A percentile compares a stretch with the other conserved stretches of the same genome.
Evolutionary conservation across 1,284 basidiomycete species (phyloP).

Genomic region (Nidula niveotomentosa): DNA sequence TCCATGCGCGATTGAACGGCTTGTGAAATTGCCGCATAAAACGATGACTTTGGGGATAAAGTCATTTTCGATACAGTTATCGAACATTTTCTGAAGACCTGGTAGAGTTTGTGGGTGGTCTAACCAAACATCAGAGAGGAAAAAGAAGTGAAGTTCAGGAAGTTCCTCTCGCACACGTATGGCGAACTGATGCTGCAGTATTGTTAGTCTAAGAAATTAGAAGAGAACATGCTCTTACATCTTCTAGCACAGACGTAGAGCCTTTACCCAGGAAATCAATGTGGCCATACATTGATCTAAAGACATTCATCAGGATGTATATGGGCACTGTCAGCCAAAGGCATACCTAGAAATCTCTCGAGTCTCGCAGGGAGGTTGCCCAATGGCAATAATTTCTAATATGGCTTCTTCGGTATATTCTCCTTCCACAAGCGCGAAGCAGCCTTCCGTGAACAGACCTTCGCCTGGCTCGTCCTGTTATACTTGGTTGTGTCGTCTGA

Average conservation of each 20-base stretch:
- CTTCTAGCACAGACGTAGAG: constrained; percentile 89
- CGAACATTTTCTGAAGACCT: constrained; percentile 84
- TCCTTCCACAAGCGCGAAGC: constrained; percentile 93
- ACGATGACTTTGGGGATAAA: constrained; percentile 88
- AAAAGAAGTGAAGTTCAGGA: constrained; percentile 85
- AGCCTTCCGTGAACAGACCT: constrained; percentile 96
- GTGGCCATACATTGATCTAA: constrained; percentile 87
- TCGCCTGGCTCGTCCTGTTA: constrained; percentile 87
- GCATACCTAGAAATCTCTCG: constrained; percentile 76
- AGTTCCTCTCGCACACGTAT: constrained; percentile 65
- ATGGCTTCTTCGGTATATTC: constrained; percentile 94
- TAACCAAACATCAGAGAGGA: constrained; percentile 95
- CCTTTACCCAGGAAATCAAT: constrained; percentile 95
- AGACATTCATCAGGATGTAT: background rate
- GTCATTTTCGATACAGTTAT: constrained; percentile 88
- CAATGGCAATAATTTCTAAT: constrained; percentile 89
- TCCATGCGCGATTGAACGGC: constrained; percentile 76
- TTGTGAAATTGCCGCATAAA: constrained; percentile 95
- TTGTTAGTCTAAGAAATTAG: background rate
- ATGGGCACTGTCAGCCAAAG: no score
- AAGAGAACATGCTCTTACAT: constrained; percentile 51
- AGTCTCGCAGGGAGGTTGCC: constrained; percentile 95
- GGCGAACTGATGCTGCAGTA: constrained; percentile 53
- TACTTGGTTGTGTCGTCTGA: constrained; percentile 4
- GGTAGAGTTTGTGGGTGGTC: constrained; percentile 84